Base-by-base conservation (phyloP, 176 grass and related monocot species). In the Rhipidocladum racemiflorum region DNA sequence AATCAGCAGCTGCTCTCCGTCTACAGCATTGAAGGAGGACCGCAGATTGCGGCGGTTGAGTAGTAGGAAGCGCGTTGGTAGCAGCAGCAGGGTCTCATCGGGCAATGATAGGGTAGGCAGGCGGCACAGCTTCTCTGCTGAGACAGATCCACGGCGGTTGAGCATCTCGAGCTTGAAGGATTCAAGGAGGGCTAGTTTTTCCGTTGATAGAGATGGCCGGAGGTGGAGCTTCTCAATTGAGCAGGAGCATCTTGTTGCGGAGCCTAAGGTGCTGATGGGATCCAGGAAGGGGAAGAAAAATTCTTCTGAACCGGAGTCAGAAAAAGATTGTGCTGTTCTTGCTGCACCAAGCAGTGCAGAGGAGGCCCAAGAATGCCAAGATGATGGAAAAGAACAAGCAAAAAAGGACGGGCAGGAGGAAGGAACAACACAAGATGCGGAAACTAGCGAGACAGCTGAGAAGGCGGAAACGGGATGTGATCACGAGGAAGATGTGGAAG, bases 161-260 rank as follows among this genome's bases (percentile, higher is more conserved):
- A 95, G 92, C 75, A 91, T 93, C 80, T 86, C 86, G 2, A 88
- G 86, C 43, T 60, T 89, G 62, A 95, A 93, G 83, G 92, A 98
- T 54, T 77, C 75, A 1, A 92, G 90, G 65, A 87, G 92, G 75
- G 91, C 92, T 16, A 98, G 96, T 84, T 95, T 98, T 79, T 98
- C 96, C 63, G 69, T 91, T 59, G 90, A 98, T 30, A 87, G 77
- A 85, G 90, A 91, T 91, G 92, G 84, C 5, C 70, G 72, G 27
- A 90, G 92, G 43, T 95, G 90, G 96, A 98, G 90, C 87, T 98
- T 98, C 87, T 95, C 79, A 4, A 88, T 98, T 55, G 92, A 98
- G 61, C 89, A 91, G 78, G 92, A 95, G 57, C 88, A 89, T 79
- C 91, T 98, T 1, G 88, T 93, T n/a, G 81, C 88, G 0, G 83